These are phyloP conservation scores for Quercus phellos DNA, from an alignment of 331 rosid species.

Conservation along the genomic window DNA sequence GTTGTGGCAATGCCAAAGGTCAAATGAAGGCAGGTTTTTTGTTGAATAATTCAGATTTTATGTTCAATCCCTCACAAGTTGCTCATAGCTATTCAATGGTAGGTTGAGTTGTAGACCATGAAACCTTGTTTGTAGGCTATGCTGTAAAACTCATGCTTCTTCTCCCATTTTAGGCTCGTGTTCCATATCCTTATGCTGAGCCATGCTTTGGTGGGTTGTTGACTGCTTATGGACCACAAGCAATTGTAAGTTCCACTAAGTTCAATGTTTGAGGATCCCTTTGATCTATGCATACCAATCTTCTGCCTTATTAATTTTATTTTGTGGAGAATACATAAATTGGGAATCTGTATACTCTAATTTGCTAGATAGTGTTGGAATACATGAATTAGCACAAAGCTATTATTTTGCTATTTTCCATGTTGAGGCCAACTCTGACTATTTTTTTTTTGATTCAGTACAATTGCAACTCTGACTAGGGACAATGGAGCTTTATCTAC, in stretches of 20 bases:
- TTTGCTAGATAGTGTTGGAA: neutral
- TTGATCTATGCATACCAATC: slow-evolving; percentile 5
- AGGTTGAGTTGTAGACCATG: slow-evolving; percentile 22
- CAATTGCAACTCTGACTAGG: neutral
- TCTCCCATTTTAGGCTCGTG: slow-evolving; percentile 44
- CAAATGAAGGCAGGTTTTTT: slow-evolving; percentile 45
- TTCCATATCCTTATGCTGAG: slow-evolving; percentile 47
- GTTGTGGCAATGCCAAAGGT: slow-evolving; percentile 38
- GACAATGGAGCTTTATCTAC: neutral
- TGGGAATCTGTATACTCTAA: neutral
- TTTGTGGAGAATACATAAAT: neutral
- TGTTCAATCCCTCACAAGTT: slow-evolving; percentile 39
- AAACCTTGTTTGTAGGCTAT: slow-evolving; percentile 12
- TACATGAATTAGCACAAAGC: neutral
- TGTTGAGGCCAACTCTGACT: too few relatives aligned
- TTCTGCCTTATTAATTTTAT: neutral
- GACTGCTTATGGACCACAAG: slow-evolving; percentile 49
- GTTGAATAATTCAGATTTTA: slow-evolving; percentile 36
- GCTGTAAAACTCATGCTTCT: slow-evolving; percentile 19
- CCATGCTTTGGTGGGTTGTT: slow-evolving; percentile 46
- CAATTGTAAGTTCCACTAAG: slow-evolving; percentile 42
- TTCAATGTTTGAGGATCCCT: neutral
- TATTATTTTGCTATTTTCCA: too few relatives aligned
- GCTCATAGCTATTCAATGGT: slow-evolving; percentile 47
- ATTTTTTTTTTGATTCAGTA: too few relatives aligned